phyloP scores from a whole-genome alignment of 2,329 filamentous ascomycete genomes.

The Aspergillus thermomutatus region DNA sequence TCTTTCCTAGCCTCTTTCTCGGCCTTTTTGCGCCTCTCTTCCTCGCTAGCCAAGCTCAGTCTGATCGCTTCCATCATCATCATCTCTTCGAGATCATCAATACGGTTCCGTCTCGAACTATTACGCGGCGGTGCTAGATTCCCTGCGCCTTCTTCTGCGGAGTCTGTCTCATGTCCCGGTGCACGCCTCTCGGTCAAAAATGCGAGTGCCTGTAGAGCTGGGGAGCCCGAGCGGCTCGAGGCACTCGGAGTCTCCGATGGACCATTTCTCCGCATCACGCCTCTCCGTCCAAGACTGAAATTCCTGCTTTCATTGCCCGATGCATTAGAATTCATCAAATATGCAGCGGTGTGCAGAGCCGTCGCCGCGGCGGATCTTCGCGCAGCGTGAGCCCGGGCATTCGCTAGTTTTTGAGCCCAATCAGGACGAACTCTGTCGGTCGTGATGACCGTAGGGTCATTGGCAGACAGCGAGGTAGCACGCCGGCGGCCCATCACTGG shows the following conservation, averaged over 20 bases:
- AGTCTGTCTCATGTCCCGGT: slow-evolving; percentile 33
- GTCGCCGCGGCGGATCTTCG: slow-evolving; percentile 88
- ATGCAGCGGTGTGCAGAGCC: slow-evolving; percentile 89
- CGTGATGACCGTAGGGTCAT: slow-evolving; percentile 79
- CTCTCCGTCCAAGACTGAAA: slow-evolving; percentile 57
- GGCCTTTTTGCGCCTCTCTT: slow-evolving; percentile 82
- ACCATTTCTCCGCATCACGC: slow-evolving; percentile 43
- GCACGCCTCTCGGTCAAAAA: slow-evolving; percentile 44
- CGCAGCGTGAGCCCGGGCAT: slow-evolving; percentile 79
- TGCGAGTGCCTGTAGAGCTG: slow-evolving; percentile 45
- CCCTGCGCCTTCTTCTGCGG: slow-evolving; percentile 31
- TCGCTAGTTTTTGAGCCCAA: slow-evolving; percentile 84
- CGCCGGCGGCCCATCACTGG: slow-evolving; percentile 49
- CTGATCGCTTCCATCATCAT: slow-evolving; percentile 98
- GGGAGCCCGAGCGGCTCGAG: slow-evolving; percentile 33
- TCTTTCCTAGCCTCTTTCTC: slow-evolving; percentile 80
- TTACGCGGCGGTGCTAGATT: slow-evolving; percentile 43
- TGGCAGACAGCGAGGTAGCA: slow-evolving; percentile 73
- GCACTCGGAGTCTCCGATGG: slow-evolving; percentile 32
- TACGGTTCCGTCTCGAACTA: slow-evolving; percentile 58
- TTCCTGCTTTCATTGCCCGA: slow-evolving; percentile 44
- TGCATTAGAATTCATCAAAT: slow-evolving; percentile 67
- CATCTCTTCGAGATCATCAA: slow-evolving; percentile 91
- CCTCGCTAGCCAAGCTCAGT: slow-evolving; percentile 84
- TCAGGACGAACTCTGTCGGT: slow-evolving; percentile 91